A percentile compares a stretch with the other conserved stretches of the same genome.
Evolutionary conservation across 768 basidiomycete species (phyloP).

Genomic region (Leucosporidium creatinivorum): DNA sequence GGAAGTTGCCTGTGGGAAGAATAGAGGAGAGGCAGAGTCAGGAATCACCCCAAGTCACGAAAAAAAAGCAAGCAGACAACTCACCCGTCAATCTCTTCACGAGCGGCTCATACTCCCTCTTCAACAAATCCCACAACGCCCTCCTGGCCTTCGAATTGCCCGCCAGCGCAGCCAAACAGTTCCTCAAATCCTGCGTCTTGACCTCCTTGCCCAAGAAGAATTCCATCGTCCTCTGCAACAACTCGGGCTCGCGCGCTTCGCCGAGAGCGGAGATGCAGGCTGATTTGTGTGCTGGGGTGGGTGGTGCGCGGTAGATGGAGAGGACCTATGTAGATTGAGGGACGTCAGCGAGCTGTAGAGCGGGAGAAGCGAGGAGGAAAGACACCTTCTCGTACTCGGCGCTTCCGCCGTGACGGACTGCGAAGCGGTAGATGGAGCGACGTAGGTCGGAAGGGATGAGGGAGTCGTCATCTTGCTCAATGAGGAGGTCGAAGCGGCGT

Average conservation of each 20-base stretch:
- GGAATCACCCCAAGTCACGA: constrained; percentile 45
- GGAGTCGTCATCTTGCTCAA: constrained; percentile 65
- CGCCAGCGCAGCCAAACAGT: constrained; percentile 57
- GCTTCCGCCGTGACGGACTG: constrained; percentile 64
- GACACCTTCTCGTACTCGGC: constrained; percentile 60
- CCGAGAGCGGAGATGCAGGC: constrained; percentile 61
- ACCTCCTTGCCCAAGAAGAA: constrained; percentile 50
- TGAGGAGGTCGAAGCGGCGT: constrained; percentile 61
- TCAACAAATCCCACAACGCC: constrained; percentile 52
- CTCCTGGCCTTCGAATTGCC: constrained; percentile 55
- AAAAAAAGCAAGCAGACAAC: background rate
- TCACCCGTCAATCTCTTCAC: constrained; percentile 43
- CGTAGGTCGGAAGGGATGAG: constrained; percentile 74
- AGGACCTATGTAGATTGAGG: constrained; percentile 38
- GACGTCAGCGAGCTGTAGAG: background rate
- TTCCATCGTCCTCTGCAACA: constrained; percentile 44
- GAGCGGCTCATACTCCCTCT: constrained; percentile 55
- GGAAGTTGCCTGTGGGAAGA: constrained; percentile 42
- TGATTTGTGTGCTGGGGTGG: constrained; percentile 64
- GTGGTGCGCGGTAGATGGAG: constrained; percentile 61
- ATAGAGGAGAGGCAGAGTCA: constrained; percentile 64
- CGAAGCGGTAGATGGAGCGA: constrained; percentile 45
- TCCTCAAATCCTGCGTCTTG: constrained; percentile 53
- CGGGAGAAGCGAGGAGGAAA: background rate
- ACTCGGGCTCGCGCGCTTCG: constrained; percentile 51